Evolutionary conservation across 1,139 yeast species (phyloP).

Genomic region (Pichiaceae sp.): DNA sequence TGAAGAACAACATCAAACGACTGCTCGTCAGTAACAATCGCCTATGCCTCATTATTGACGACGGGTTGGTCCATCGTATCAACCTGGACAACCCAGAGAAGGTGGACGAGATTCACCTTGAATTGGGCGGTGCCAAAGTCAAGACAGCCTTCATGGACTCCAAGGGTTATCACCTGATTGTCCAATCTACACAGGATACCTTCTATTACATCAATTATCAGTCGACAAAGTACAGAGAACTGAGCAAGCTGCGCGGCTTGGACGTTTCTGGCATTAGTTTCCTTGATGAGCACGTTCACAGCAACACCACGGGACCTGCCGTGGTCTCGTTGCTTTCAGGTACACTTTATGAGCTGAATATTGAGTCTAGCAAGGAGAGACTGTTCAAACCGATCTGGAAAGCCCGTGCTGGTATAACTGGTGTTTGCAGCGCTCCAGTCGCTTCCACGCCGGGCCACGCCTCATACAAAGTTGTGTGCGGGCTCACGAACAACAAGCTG

Average conservation of each 20-base stretch:
- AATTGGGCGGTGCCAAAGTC: constrained; percentile 24
- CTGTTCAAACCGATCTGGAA: constrained; percentile 32
- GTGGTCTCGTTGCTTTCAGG: constrained; percentile 42
- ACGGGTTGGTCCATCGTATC: constrained; percentile 40
- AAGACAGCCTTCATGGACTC: constrained; percentile 37
- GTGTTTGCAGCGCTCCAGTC: constrained; percentile 2
- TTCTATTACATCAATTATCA: constrained; percentile 35
- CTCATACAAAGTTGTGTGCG: constrained; percentile 7
- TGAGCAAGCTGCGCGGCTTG: constrained; percentile 34
- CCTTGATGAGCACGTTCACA: constrained; percentile 29
- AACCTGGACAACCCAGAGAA: constrained; percentile 47
- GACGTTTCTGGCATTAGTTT: constrained; percentile 35
- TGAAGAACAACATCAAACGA: constrained; percentile 30
- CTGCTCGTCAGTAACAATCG: constrained; percentile 40
- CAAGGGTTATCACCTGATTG: constrained; percentile 39
- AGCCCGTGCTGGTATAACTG: constrained; percentile 10
- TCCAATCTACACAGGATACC: constrained; percentile 36
- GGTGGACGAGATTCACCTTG: constrained; percentile 29
- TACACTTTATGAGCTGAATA: constrained; percentile 32
- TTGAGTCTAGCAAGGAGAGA: constrained; percentile 35
- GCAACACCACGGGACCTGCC: constrained; percentile 34
- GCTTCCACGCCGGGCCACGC: not conserved
- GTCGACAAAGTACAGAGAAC: constrained; percentile 27
- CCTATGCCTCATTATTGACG: constrained; percentile 36
- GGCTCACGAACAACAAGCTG: constrained; percentile 10